Base-by-base conservation (phyloP, 129 eudicot species). In the Pittosporum tobira region DNA sequence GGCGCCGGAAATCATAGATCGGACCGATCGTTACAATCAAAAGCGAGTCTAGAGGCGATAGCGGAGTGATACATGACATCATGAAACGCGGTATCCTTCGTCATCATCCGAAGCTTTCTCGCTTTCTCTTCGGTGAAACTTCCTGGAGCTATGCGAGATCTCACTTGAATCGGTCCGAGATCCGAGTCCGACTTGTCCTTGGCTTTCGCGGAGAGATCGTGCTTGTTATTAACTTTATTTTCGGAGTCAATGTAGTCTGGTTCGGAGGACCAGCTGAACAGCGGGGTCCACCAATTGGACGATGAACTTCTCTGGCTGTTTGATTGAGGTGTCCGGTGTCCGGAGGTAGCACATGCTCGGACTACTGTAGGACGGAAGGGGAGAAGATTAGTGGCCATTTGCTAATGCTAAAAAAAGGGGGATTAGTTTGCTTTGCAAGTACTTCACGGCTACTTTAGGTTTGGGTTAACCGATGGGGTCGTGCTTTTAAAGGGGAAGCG, bases 21-120 rank as follows among this genome's bases (percentile, higher is more conserved):
- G n/a, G 62, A 42, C 3, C 63, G 57, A 45, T 65, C 70, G 27
- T 81, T 65, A 67, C 74, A 76, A 67, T 88, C 96, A 3, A 94
- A 78, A 34, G 96, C 96, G 16, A 88, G 78, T 19, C 94, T 74
- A 54, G 96, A 75, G 28, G 96, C 94, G 40, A 88, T 88, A 44
- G 90, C 94, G 10, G 96, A 88, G 64, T 88, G 96, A 51, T 88
- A 88, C 96, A 88, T 88, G 67, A 62, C 74, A 31, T 81, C 96
- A n/a, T 88, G 96, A 67, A 83, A 59, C 65, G 67, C 61, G 65
- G 76, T 53, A 25, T 69, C 87, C 18, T 26, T 48, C 16, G 87
- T 78, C 96, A 84, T 80, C 70, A 53, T 57, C 59, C 93, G 61
- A 3, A 87, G 78, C 76, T 75, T 83, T 80, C 51, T 72, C 40